Conservation (phyloP, 148 eudicot genomes). For the Rheum nobile region DNA sequence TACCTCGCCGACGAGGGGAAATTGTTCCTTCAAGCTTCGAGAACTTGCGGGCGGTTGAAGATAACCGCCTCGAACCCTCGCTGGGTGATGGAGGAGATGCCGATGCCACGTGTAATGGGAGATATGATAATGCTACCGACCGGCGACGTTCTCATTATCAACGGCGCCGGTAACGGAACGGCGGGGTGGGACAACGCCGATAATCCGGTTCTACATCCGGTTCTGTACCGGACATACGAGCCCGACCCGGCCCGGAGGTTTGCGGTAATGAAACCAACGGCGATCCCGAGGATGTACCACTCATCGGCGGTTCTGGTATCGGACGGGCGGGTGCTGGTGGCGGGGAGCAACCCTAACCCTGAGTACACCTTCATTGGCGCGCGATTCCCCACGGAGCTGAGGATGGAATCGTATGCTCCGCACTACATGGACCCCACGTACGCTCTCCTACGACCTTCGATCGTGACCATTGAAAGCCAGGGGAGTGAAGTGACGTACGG, state of each 20-base stretch:
- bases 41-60: constrained; percentile 41
- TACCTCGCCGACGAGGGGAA: constrained; percentile 17
- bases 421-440: constrained; percentile 35
- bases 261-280: constrained; percentile 33
- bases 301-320: constrained; percentile 51
- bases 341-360: constrained; percentile 78
- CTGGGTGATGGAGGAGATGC: constrained; percentile 68
- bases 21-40: constrained; percentile 32
- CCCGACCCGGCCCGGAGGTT: constrained; percentile 30
- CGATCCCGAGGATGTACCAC: constrained; percentile 62
- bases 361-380: constrained; percentile 47
- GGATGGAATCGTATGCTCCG: constrained; percentile 55
- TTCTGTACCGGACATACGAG: constrained; percentile 28
- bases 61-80: constrained; percentile 31
- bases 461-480: constrained; percentile 25
- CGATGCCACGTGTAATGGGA: constrained; percentile 72
- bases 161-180: constrained; percentile 66
- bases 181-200: constrained; percentile 85
- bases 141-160: constrained; percentile 54
- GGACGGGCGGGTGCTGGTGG: constrained; percentile 69
- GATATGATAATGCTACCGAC: constrained; percentile 65
- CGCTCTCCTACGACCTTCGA: constrained; percentile 33
- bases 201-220: constrained; percentile 55
- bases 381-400: constrained; percentile 58
- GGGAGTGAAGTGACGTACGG: constrained; percentile 30